These are phyloP conservation scores for Termitomyces sp. DNA, from an alignment of 768 basidiomycete species.

Conservation along the genomic window DNA sequence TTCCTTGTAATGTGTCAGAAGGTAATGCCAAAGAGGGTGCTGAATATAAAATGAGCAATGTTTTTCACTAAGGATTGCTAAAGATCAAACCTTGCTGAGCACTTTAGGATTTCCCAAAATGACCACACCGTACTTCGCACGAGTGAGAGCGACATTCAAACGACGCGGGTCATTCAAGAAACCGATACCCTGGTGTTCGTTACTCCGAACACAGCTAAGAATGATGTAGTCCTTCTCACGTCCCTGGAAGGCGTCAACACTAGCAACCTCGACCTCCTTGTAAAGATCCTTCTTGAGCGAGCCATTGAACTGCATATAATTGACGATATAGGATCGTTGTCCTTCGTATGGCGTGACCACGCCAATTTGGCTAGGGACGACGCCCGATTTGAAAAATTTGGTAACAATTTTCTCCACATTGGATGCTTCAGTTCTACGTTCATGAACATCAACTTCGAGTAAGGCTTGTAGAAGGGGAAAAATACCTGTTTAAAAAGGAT, in stretches of 20 bases:
- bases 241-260: conserved; percentile 98
- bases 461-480: not conserved
- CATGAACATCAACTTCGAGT: not conserved
- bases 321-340: conserved; percentile 96
- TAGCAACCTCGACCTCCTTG: conserved; percentile 99
- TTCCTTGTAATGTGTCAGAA: conserved; percentile 98
- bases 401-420: conserved; percentile 99
- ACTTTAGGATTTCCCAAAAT: conserved; percentile 99
- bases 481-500: conserved; percentile 91
- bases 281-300: conserved; percentile 98
- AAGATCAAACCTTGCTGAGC: conserved; percentile 83
- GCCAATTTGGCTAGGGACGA: conserved; percentile 92
- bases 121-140: conserved; percentile 97
- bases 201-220: conserved; percentile 94
- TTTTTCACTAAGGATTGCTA: not conserved
- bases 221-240: conserved; percentile 99
- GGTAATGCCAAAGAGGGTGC: conserved; percentile 98
- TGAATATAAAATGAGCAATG: conserved; percentile 29
- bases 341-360: conserved; percentile 99
- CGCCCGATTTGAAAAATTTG: conserved; percentile 99
- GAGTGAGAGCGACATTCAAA: conserved; percentile 93
- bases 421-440: conserved; percentile 85
- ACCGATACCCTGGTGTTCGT: conserved; percentile 99
- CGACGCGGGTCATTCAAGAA: conserved; percentile 98
- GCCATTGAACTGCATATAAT: conserved; percentile 99